These are phyloP conservation scores for Chlamydomonas sphaeroides DNA, from an alignment of 139 green algal species.

Conservation along the genomic window DNA sequence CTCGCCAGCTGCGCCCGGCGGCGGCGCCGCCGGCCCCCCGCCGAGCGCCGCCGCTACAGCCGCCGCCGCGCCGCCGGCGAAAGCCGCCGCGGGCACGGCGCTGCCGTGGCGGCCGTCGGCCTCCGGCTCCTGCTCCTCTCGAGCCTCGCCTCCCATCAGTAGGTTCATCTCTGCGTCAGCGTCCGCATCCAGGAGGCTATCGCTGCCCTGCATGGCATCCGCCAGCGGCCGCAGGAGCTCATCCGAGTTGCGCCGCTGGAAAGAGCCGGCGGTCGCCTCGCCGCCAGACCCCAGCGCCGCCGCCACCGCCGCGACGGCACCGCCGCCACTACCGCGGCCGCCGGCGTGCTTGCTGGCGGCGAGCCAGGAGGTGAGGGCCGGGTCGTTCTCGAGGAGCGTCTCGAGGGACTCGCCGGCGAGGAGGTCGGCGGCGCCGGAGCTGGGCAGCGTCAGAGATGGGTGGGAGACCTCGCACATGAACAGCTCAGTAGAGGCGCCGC, in stretches of 20 bases:
- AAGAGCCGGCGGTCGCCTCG: too few relatives aligned
- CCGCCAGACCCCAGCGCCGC: too few relatives aligned
- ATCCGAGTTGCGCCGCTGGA: slow-evolving; percentile 17
- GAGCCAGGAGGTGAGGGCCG: neutral
- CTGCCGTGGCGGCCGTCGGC: neutral
- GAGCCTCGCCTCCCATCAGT: too few relatives aligned
- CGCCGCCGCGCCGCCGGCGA: neutral
- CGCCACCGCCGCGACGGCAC: too few relatives aligned
- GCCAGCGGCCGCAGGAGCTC: slow-evolving; percentile 27
- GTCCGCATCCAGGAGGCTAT: too few relatives aligned
- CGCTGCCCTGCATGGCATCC: neutral
- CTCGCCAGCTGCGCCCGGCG: too few relatives aligned
- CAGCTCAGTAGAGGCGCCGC: too few relatives aligned
- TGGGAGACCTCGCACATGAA: neutral
- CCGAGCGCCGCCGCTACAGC: neutral
- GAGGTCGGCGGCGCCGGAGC: neutral
- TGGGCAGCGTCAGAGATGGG: slow-evolving; percentile 21
- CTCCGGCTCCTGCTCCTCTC: too few relatives aligned
- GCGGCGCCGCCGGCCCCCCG: too few relatives aligned
- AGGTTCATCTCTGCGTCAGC: slow-evolving; percentile 22
- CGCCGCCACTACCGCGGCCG: too few relatives aligned
- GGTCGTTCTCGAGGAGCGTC: slow-evolving; percentile 6
- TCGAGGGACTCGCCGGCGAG: slow-evolving; percentile 2
- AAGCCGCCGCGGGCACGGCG: neutral
- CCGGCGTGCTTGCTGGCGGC: neutral